Percentiles rank a stretch among this genome's conserved stretches.
Conservation (phyloP, 2,329 filamentous ascomycete species). For the Penicillium sclerotiorum region DNA sequence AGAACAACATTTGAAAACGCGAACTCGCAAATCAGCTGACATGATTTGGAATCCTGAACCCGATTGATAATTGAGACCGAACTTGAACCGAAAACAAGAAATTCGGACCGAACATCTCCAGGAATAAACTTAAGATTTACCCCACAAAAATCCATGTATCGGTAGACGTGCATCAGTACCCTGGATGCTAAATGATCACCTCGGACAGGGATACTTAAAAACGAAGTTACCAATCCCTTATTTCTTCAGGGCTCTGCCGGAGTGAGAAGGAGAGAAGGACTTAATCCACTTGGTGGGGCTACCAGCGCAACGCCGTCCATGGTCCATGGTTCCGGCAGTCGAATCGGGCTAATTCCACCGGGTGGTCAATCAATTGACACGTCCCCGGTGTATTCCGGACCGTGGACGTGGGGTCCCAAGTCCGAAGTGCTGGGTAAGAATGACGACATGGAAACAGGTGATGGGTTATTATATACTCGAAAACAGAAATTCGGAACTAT, state of each 20-base stretch:
- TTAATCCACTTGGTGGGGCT: conserved; percentile 2
- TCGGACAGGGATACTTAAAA: no score
- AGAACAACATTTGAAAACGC: no score
- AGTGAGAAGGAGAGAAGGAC: background rate
- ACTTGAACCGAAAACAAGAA: no score
- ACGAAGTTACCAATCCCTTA: no score
- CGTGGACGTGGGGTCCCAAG: conserved; percentile 16
- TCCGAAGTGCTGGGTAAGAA: conserved; percentile 18
- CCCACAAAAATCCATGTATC: no score
- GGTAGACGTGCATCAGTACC: no score
- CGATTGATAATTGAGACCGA: no score
- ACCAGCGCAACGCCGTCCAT: background rate
- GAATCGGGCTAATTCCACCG: conserved; percentile 14
- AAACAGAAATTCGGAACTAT: background rate
- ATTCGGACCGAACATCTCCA: no score
- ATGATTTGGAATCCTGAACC: no score
- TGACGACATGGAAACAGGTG: conserved; percentile 20
- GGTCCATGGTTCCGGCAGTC: conserved; percentile 12
- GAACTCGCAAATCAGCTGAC: no score
- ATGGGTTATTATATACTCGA: background rate
- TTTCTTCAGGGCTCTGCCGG: background rate
- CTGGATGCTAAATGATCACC: no score
- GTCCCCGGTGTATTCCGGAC: conserved; percentile 1
- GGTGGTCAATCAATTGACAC: conserved; percentile 7
- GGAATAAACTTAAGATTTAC: no score